Evolutionary conservation across 1,284 basidiomycete species (phyloP).

Genomic region (Ustilago lituana): DNA sequence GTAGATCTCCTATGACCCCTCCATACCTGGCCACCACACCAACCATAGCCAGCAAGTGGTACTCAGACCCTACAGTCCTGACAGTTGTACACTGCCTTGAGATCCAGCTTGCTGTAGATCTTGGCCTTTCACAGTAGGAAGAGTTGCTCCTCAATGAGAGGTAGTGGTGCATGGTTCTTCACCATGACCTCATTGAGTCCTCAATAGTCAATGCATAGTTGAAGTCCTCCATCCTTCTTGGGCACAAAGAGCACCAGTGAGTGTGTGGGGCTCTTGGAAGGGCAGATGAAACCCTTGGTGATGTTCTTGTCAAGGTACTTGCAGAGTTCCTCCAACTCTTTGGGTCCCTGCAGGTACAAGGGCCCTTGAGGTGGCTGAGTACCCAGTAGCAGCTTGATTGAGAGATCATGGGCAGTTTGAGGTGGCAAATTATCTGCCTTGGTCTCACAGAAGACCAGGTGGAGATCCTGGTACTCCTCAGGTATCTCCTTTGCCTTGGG

Average conservation of each 20-base stretch:
- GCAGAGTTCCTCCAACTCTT: slow-evolving; percentile 2
- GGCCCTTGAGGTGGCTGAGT: background rate
- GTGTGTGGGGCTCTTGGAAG: slow-evolving; percentile 52
- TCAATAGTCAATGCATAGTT: slow-evolving; percentile 70
- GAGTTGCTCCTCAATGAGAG: slow-evolving; percentile 69
- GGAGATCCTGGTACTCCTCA: background rate
- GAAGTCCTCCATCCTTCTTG: slow-evolving; percentile 68
- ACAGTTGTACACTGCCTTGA: slow-evolving; percentile 67
- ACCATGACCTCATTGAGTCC: slow-evolving; percentile 69
- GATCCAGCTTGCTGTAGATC: slow-evolving; percentile 68
- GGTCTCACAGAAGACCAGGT: background rate
- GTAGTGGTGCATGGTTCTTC: slow-evolving; percentile 68
- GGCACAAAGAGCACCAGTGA: slow-evolving; percentile 70
- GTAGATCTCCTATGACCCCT: too few relatives aligned
- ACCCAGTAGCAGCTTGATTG: background rate
- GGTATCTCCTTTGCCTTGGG: too few relatives aligned
- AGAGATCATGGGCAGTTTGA: background rate
- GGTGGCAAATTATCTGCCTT: background rate
- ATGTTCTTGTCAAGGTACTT: slow-evolving; percentile 1
- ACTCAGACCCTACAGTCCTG: too few relatives aligned
- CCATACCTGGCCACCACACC: too few relatives aligned
- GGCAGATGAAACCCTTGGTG: slow-evolving; percentile 1
- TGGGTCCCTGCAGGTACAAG: too few relatives aligned
- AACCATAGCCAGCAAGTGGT: too few relatives aligned
- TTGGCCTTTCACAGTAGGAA: slow-evolving; percentile 62